Evolutionary conservation across 352 stramenopile species (phyloP).

Genomic region (Phytopythium cucurbitacearum): DNA sequence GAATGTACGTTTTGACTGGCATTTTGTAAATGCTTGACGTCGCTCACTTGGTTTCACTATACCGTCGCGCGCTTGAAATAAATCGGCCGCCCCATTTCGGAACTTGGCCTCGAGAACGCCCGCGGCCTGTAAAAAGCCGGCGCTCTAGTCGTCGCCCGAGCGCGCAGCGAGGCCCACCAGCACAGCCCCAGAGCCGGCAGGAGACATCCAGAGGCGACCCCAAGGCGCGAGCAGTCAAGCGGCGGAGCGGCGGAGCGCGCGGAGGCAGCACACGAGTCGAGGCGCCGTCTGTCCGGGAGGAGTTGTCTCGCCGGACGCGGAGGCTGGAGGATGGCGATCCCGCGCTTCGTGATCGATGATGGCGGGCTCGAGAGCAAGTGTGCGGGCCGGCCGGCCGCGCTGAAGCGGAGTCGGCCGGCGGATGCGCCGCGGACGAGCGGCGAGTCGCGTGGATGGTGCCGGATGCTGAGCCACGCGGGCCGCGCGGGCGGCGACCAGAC

Average conservation of each 20-base stretch:
- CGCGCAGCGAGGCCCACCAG: too few relatives aligned
- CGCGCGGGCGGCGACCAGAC: not conserved
- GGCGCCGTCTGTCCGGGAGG: constrained; percentile 9
- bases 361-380: constrained; percentile 6
- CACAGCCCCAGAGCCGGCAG: too few relatives aligned
- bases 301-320: constrained; percentile 15
- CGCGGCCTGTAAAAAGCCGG: too few relatives aligned
- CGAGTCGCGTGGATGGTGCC: constrained; percentile 3
- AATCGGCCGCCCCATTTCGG: not conserved
- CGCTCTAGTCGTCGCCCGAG: too few relatives aligned
- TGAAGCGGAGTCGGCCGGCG: constrained; percentile 6
- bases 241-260: not conserved
- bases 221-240: not conserved
- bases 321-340: constrained; percentile 3
- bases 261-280: not conserved
- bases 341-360: constrained; percentile 5
- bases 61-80: not conserved
- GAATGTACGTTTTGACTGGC: constrained; percentile 3
- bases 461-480: not conserved
- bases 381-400: constrained; percentile 2
- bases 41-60: constrained; percentile 3
- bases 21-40: not conserved
- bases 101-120: not conserved
- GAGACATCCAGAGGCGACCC: too few relatives aligned
- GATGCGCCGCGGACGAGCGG: not conserved